phyloP scores from a whole-genome alignment of 495 filamentous ascomycete species.

The Annulohypoxylon moriforme region DNA sequence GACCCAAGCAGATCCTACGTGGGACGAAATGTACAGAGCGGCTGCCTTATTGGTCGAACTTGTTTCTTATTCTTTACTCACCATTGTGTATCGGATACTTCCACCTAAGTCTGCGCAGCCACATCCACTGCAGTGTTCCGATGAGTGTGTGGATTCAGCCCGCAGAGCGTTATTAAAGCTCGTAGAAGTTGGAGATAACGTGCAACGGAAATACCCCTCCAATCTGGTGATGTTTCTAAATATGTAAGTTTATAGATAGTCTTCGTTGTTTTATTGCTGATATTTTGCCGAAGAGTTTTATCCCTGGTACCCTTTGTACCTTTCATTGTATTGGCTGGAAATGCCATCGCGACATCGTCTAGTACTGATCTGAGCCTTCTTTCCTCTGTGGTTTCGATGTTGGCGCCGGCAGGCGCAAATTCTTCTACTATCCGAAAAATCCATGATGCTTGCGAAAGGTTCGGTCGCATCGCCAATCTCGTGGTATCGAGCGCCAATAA shows the following conservation, averaged over 20 bases:
- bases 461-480: slow-evolving; percentile 30
- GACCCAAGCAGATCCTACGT: slow-evolving; percentile 26
- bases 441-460: slow-evolving; percentile 39
- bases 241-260: slow-evolving; percentile 18
- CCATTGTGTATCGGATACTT: slow-evolving; percentile 71
- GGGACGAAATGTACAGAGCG: slow-evolving; percentile 52
- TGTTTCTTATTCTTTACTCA: slow-evolving; percentile 61
- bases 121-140: slow-evolving; percentile 49
- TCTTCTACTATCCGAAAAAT: slow-evolving; percentile 31
- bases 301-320: slow-evolving; percentile 71
- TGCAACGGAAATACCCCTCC: background rate
- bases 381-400: slow-evolving; percentile 21
- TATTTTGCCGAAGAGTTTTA: slow-evolving; percentile 17
- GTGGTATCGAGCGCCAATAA: slow-evolving; percentile 31
- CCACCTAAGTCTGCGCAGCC: slow-evolving; percentile 48
- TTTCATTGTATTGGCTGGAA: slow-evolving; percentile 75
- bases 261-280: background rate
- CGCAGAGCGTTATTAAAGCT: slow-evolving; percentile 62
- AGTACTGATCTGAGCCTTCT: slow-evolving; percentile 57
- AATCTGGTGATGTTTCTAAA: slow-evolving; percentile 35
- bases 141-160: slow-evolving; percentile 69
- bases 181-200: slow-evolving; percentile 21
- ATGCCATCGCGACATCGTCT: slow-evolving; percentile 65
- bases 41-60: slow-evolving; percentile 64
- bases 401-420: slow-evolving; percentile 18